Percentiles rank a stretch among this genome's conserved stretches.
These are phyloP conservation scores for Cercophora newfieldiana DNA, from an alignment of 495 filamentous ascomycete species.

Conservation along the genomic window DNA sequence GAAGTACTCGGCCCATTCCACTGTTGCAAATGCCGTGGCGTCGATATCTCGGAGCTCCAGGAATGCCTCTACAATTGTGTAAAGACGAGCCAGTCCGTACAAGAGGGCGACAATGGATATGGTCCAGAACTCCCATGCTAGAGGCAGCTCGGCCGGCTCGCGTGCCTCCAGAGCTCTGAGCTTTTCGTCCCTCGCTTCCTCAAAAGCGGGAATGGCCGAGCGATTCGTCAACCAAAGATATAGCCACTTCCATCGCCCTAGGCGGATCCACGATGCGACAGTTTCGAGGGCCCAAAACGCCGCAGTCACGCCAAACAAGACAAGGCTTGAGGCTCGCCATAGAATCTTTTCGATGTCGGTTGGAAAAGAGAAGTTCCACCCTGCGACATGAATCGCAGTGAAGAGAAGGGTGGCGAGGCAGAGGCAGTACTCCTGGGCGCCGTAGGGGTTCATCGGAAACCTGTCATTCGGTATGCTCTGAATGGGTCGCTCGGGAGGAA, in stretches of 20 bases:
- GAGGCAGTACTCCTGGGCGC: slow-evolving; percentile 15
- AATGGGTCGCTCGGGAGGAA: slow-evolving; percentile 15
- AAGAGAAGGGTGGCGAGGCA: slow-evolving; percentile 24
- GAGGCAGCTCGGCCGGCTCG: no score
- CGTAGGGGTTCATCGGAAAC: slow-evolving; percentile 13
- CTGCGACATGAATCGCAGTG: slow-evolving; percentile 38
- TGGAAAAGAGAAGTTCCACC: slow-evolving; percentile 44
- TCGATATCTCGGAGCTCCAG: no score
- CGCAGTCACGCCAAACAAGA: neutral
- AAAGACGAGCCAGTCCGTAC: no score
- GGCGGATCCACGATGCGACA: neutral
- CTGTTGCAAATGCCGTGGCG: no score
- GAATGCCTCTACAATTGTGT: no score
- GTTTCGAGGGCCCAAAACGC: neutral
- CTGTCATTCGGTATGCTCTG: slow-evolving; percentile 22
- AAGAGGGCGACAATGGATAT: no score
- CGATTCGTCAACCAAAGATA: no score
- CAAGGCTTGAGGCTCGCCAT: neutral
- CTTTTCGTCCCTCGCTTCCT: no score
- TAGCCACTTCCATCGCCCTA: neutral
- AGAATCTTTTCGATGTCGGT: slow-evolving; percentile 27
- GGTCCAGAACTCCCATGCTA: no score
- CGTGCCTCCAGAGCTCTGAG: no score
- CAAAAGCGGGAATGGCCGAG: no score
- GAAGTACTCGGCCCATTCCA: no score